phyloP scores from a whole-genome alignment of 1,284 basidiomycete species.

The Cutaneotrichosporon cutaneum region DNA sequence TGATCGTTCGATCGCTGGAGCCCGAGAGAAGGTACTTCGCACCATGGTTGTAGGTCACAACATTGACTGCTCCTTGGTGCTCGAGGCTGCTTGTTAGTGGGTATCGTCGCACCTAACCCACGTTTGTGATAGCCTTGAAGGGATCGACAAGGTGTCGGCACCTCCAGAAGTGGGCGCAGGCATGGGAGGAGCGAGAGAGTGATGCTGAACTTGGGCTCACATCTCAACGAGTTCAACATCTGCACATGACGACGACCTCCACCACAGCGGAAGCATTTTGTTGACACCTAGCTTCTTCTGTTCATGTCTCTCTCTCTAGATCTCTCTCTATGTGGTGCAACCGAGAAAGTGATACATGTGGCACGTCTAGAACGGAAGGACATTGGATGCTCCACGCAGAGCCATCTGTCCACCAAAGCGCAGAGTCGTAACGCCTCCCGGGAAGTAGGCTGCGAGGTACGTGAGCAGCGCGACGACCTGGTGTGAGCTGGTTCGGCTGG shows the following conservation, averaged over 20 bases:
- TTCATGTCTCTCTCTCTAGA: too few species aligned
- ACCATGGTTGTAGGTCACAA: constrained; percentile 80
- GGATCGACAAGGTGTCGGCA: constrained; percentile 23
- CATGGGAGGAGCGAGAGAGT: not conserved
- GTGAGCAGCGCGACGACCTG: constrained; percentile 76
- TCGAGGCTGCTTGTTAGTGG: constrained; percentile 37
- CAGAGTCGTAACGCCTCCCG: constrained; percentile 70
- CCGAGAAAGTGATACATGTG: constrained; percentile 6
- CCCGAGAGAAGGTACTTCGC: constrained; percentile 85
- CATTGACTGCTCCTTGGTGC: constrained; percentile 79
- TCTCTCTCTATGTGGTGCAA: not conserved
- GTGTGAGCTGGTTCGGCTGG: not conserved
- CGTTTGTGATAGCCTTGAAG: constrained; percentile 34
- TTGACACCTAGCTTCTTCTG: not conserved
- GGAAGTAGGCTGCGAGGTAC: constrained; percentile 88
- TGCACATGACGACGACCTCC: constrained; percentile 4
- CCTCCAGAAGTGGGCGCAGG: constrained; percentile 27
- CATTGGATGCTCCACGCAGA: constrained; percentile 71
- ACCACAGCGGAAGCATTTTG: constrained; percentile 11
- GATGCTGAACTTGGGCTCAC: not conserved
- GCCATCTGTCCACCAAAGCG: constrained; percentile 78
- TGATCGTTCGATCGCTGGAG: constrained; percentile 82
- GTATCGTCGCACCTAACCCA: not conserved
- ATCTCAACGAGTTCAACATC: not conserved
- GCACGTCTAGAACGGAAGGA: constrained; percentile 65